These are phyloP conservation scores for Pleurotus djamor DNA, from an alignment of 768 basidiomycete species.

Conservation along the genomic window DNA sequence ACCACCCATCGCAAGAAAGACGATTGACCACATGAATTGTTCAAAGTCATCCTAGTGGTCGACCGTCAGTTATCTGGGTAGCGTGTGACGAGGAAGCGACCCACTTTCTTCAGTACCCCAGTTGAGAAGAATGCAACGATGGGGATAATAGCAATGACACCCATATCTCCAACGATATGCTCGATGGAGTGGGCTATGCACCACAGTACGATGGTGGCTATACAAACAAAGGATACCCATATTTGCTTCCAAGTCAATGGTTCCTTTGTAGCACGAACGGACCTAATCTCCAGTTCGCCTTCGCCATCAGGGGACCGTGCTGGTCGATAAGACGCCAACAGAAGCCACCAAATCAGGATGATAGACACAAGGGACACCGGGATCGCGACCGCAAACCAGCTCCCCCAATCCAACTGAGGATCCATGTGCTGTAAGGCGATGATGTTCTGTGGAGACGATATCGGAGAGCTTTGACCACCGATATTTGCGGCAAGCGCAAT, in stretches of 20 bases:
- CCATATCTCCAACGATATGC: slow-evolving; percentile 88
- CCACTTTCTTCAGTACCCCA: slow-evolving; percentile 89
- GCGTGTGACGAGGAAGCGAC: slow-evolving; percentile 6
- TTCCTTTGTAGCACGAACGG: slow-evolving; percentile 83
- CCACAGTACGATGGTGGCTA: slow-evolving; percentile 88
- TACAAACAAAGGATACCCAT: slow-evolving; percentile 83
- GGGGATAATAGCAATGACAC: slow-evolving; percentile 92
- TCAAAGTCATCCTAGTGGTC: slow-evolving; percentile 84
- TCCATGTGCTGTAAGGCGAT: slow-evolving; percentile 91
- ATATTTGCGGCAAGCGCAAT: slow-evolving; percentile 99
- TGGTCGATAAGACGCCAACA: slow-evolving; percentile 81
- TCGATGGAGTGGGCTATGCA: slow-evolving; percentile 83
- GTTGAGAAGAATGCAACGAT: slow-evolving; percentile 93
- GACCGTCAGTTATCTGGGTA: not conserved
- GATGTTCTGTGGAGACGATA: slow-evolving; percentile 97
- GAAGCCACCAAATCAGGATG: slow-evolving; percentile 87
- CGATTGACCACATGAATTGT: slow-evolving; percentile 91
- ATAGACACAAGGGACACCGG: slow-evolving; percentile 89
- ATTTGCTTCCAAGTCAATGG: slow-evolving; percentile 82
- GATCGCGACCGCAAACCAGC: slow-evolving; percentile 92
- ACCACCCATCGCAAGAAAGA: slow-evolving; percentile 97
- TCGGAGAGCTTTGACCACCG: slow-evolving; percentile 95
- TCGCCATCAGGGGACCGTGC: slow-evolving; percentile 70
- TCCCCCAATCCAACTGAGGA: slow-evolving; percentile 79
- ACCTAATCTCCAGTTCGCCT: slow-evolving; percentile 78